phyloP scores from a whole-genome alignment of 2,329 filamentous ascomycete species.

The Cercospora sp. region DNA sequence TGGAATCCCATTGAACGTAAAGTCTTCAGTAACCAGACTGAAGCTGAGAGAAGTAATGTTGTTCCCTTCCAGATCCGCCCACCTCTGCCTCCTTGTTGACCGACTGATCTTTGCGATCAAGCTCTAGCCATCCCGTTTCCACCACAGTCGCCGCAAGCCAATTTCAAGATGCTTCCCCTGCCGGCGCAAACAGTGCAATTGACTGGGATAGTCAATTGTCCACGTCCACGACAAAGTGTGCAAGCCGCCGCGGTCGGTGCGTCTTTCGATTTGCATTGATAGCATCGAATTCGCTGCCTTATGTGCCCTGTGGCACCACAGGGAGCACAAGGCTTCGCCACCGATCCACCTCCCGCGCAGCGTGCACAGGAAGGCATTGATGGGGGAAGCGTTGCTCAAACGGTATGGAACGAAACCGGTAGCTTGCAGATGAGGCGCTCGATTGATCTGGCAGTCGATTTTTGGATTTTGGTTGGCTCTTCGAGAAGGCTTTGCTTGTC shows the following conservation, averaged over 20 bases:
- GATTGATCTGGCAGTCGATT: neutral
- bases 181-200: slow-evolving; percentile 8
- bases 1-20: neutral
- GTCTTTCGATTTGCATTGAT: slow-evolving; percentile 11
- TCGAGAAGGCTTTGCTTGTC: neutral
- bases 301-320: slow-evolving; percentile 5
- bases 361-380: slow-evolving; percentile 9
- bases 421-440: neutral
- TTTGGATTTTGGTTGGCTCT: neutral
- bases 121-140: slow-evolving; percentile 1
- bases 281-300: slow-evolving; percentile 7
- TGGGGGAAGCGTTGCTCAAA: neutral
- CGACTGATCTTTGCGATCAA: neutral
- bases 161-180: neutral
- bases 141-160: slow-evolving; percentile 10
- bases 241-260: slow-evolving; percentile 9
- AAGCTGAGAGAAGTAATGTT: neutral
- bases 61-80: neutral
- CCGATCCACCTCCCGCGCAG: slow-evolving; percentile 2
- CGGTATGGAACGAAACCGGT: neutral
- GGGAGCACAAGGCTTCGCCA: neutral
- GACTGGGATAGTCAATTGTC: slow-evolving; percentile 9
- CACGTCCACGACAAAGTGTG: slow-evolving; percentile 10
- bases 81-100: neutral
- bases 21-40: neutral